phyloP scores from a whole-genome alignment of 345 rosid species.

The Hibiscus mutabilis region DNA sequence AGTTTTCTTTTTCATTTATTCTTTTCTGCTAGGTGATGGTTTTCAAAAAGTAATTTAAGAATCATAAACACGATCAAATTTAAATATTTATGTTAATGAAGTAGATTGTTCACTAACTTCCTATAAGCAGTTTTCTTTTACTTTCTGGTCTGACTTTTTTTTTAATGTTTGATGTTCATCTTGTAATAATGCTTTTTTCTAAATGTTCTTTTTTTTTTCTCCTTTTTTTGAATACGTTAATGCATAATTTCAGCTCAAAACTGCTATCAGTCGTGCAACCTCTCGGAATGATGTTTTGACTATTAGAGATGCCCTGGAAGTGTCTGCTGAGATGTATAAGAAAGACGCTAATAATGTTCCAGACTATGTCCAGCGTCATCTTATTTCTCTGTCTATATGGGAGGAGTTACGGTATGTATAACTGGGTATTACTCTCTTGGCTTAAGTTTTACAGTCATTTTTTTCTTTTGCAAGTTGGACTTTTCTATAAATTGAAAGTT shows the following conservation, averaged over 20 bases:
- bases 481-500: slow-evolving; percentile 4
- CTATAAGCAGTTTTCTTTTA: background rate
- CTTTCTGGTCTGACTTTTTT: background rate
- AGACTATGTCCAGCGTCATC: slow-evolving; percentile 92
- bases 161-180: background rate
- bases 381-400: slow-evolving; percentile 88
- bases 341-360: slow-evolving; percentile 86
- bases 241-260: slow-evolving; percentile 65
- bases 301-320: slow-evolving; percentile 90
- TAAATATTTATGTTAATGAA: background rate
- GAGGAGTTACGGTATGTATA: slow-evolving; percentile 53
- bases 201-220: background rate
- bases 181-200: background rate
- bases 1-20: background rate
- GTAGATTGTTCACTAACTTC: background rate
- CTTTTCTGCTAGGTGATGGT: background rate
- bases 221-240: background rate
- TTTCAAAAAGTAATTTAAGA: background rate
- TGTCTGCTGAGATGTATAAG: slow-evolving; percentile 94
- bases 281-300: slow-evolving; percentile 88
- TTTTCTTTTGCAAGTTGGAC: background rate
- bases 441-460: background rate
- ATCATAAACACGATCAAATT: background rate
- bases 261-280: slow-evolving; percentile 88
- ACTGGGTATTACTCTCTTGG: background rate